Evolutionary conservation across 768 basidiomycete species (phyloP).

Genomic region (Hortiboletus flavorubellus): DNA sequence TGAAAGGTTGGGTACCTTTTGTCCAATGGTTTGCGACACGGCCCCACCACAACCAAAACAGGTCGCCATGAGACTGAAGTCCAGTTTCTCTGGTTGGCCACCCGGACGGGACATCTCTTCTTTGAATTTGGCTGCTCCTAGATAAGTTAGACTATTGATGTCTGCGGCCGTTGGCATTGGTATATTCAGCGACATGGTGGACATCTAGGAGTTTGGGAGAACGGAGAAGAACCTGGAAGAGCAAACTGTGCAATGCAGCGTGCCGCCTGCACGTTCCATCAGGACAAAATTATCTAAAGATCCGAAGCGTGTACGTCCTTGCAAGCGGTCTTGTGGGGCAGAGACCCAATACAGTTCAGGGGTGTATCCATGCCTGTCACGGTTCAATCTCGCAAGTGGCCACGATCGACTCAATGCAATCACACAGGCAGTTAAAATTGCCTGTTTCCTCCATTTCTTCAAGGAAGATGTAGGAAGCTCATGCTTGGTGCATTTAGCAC

Average conservation of each 20-base stretch:
- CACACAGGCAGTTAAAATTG: conserved; percentile 52
- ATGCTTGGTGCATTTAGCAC: conserved; percentile 41
- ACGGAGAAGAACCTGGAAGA: background rate
- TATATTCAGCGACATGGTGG: conserved; percentile 19
- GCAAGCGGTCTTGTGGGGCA: background rate
- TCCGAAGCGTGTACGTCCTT: background rate
- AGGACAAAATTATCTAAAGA: background rate
- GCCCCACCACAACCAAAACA: conserved; percentile 23
- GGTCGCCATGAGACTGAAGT: conserved; percentile 21
- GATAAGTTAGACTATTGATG: conserved; percentile 27
- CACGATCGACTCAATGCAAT: background rate
- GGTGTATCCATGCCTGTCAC: conserved; percentile 28
- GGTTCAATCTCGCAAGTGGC: background rate
- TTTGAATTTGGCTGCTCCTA: conserved; percentile 27
- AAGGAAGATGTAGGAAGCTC: conserved; percentile 56
- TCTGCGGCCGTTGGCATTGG: conserved; percentile 25
- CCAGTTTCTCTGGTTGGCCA: conserved; percentile 28
- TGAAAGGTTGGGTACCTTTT: conserved; percentile 17
- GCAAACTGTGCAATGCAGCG: background rate
- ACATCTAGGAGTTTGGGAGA: background rate
- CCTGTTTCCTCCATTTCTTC: conserved; percentile 60
- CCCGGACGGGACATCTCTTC: conserved; percentile 25
- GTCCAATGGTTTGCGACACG: conserved; percentile 6
- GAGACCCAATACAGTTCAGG: conserved; percentile 17
- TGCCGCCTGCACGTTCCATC: too few relatives aligned